These are phyloP conservation scores for Erysimum cheiri DNA, from an alignment of 441 rosid species.

Conservation along the genomic window DNA sequence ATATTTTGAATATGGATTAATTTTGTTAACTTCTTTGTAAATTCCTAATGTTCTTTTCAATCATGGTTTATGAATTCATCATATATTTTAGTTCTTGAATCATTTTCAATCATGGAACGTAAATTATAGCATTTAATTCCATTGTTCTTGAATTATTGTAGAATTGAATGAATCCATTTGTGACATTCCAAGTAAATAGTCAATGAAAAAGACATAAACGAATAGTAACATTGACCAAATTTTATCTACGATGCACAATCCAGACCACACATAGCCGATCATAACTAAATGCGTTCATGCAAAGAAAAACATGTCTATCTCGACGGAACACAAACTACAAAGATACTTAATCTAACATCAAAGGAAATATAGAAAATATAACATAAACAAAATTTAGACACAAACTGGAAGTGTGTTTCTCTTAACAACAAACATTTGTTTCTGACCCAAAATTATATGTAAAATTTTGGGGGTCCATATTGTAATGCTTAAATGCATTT, in stretches of 20 bases:
- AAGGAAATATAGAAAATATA: no score
- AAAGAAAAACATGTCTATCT: neutral
- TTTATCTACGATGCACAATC: neutral
- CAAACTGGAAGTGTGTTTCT: no score
- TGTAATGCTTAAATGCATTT: no score
- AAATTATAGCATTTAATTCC: neutral
- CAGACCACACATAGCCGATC: neutral
- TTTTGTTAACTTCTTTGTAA: no score
- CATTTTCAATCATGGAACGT: neutral
- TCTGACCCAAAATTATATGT: no score
- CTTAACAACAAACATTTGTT: no score
- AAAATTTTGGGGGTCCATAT: no score
- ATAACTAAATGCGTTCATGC: neutral
- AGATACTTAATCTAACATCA: no score
- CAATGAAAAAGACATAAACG: neutral
- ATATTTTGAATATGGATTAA: no score
- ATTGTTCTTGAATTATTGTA: conserved; percentile 11
- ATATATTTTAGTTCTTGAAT: neutral
- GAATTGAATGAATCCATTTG: neutral
- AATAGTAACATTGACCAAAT: neutral
- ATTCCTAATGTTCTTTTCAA: neutral
- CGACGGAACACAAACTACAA: neutral
- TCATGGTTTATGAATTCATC: neutral
- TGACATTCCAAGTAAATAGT: neutral
- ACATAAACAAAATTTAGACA: no score